Conservation (phyloP, 768 basidiomycete species). For the Amanita molliuscula region DNA sequence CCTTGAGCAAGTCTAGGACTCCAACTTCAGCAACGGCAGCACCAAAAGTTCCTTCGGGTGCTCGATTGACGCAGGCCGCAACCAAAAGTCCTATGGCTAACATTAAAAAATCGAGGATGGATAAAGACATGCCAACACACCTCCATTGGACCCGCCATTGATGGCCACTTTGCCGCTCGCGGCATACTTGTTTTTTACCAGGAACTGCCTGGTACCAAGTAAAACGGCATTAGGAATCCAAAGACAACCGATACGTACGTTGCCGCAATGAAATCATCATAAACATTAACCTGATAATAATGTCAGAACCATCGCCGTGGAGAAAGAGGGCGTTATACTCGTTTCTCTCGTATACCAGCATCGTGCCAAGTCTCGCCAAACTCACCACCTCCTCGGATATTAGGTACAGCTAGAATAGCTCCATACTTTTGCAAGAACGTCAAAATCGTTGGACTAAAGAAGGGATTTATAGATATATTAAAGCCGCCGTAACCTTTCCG, state of each 20-base stretch:
- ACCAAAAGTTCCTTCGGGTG: constrained; percentile 67
- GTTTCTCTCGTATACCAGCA: constrained; percentile 59
- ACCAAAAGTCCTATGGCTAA: constrained; percentile 50
- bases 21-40: constrained; percentile 76
- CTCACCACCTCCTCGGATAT: constrained; percentile 62
- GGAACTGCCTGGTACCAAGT: constrained; percentile 39
- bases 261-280: constrained; percentile 77
- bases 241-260: constrained; percentile 35
- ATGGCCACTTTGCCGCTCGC: constrained; percentile 64
- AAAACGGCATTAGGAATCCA: neutral
- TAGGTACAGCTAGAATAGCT: constrained; percentile 49
- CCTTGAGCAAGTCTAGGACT: constrained; percentile 71
- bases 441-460: constrained; percentile 60
- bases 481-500: constrained; percentile 73
- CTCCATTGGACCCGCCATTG: constrained; percentile 78
- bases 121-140: constrained; percentile 21
- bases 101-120: neutral
- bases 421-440: constrained; percentile 68
- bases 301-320: constrained; percentile 6
- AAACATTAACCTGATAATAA: constrained; percentile 48
- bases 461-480: constrained; percentile 57
- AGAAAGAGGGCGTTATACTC: constrained; percentile 30
- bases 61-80: constrained; percentile 75
- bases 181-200: constrained; percentile 64
- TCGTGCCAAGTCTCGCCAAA: constrained; percentile 84